Percentiles rank a stretch among this genome's conserved stretches.
These are phyloP conservation scores for Sporothrix brunneoviolacea DNA, from an alignment of 2,329 filamentous ascomycete genomes.

Conservation along the genomic window DNA sequence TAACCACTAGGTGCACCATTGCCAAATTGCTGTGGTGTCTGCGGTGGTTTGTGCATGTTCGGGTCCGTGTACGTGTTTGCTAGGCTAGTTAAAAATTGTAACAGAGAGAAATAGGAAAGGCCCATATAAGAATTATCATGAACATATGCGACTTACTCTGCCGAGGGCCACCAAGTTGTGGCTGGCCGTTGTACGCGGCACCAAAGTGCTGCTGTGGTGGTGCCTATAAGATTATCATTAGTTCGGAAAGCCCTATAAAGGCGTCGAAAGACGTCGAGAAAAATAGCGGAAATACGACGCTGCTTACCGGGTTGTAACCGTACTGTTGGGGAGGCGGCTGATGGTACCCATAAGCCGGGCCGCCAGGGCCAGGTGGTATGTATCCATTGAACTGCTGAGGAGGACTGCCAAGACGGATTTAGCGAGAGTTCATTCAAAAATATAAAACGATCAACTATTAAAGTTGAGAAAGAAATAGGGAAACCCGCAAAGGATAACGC, in stretches of 20 bases:
- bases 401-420: constrained; percentile 9
- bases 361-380: constrained; percentile 7
- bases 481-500: not conserved
- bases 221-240: no score
- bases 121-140: not conserved
- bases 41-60: constrained; percentile 12
- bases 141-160: constrained; percentile 7
- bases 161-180: not conserved
- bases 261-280: not conserved
- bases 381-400: constrained; percentile 14
- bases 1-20: constrained; percentile 74
- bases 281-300: constrained; percentile 3
- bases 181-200: not conserved
- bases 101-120: not conserved
- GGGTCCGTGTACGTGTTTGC: constrained; percentile 7
- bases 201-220: constrained; percentile 1
- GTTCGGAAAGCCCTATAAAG: no score
- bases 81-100: not conserved
- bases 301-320: constrained; percentile 13
- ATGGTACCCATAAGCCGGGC: constrained; percentile 10
- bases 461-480: not conserved
- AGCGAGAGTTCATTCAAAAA: not conserved
- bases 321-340: constrained; percentile 12
- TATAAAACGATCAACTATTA: no score
- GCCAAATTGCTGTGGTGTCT: constrained; percentile 35